A percentile compares a stretch with the other conserved stretches of the same genome.
phyloP scores from a whole-genome alignment of 2,329 filamentous ascomycete species.

The Zymoseptoria ardabiliae region DNA sequence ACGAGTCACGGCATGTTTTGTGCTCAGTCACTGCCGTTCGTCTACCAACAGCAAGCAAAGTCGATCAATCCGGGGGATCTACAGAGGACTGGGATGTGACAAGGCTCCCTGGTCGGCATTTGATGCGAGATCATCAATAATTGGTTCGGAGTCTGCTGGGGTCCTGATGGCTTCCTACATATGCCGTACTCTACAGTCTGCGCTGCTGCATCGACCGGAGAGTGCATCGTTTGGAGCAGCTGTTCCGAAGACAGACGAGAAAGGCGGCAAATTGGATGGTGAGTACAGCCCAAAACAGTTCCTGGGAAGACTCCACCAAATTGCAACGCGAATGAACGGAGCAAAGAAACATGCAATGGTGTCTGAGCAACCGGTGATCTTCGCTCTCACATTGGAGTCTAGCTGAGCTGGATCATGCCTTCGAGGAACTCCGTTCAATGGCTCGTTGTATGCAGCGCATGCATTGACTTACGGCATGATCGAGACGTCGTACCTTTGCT shows the following conservation, averaged over 20 bases:
- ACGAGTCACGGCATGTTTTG: background rate
- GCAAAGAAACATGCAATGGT: no score
- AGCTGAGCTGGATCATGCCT: no score
- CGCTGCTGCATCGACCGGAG: background rate
- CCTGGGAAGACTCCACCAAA: no score
- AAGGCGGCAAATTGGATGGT: no score
- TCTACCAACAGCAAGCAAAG: background rate
- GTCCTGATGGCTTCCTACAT: background rate
- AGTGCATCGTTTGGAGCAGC: no score
- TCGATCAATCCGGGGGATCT: background rate
- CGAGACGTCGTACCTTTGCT: background rate
- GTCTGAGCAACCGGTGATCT: no score
- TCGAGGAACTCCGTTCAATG: no score
- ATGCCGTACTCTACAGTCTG: background rate
- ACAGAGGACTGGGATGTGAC: background rate
- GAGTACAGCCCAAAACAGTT: no score
- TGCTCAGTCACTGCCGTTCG: background rate
- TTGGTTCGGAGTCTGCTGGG: background rate
- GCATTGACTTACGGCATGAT: background rate
- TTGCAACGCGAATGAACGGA: no score
- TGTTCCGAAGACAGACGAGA: no score
- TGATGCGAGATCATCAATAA: background rate
- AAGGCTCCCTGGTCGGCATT: background rate
- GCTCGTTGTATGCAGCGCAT: background rate
- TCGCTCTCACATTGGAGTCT: no score